Evolutionary conservation across 768 basidiomycete genomes (phyloP).

Genomic region (Trametes sanguinea): DNA sequence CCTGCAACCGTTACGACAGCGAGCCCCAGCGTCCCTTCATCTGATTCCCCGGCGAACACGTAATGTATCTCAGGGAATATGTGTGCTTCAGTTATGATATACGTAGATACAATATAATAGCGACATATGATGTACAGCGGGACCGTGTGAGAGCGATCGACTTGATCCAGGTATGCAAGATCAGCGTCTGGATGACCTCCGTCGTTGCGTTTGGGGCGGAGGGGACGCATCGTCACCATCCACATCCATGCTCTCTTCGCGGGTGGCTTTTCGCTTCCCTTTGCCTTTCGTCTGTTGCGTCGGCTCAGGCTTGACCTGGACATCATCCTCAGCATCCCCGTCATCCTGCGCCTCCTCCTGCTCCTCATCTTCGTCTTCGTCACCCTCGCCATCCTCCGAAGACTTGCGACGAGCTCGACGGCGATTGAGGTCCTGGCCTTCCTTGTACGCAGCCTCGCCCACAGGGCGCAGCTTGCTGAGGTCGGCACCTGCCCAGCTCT

Average conservation of each 20-base stretch:
- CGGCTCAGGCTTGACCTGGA: conserved; percentile 30
- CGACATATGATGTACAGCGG: conserved; percentile 11
- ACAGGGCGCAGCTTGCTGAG: conserved; percentile 52
- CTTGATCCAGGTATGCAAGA: not conserved
- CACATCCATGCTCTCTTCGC: conserved; percentile 43
- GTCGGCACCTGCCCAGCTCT: conserved; percentile 61
- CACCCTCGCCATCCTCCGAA: conserved; percentile 36
- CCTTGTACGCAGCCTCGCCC: conserved; percentile 68
- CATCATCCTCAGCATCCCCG: not conserved
- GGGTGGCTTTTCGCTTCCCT: conserved; percentile 29
- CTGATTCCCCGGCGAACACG: not conserved
- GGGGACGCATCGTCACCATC: conserved; percentile 41
- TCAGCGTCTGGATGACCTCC: conserved; percentile 27
- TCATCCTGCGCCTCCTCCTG: conserved; percentile 37
- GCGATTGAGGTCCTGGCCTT: conserved; percentile 47
- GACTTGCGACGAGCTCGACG: conserved; percentile 37
- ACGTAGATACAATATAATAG: conserved; percentile 23
- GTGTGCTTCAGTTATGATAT: conserved; percentile 4
- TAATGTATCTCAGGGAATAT: conserved; percentile 10
- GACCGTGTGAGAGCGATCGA: not conserved
- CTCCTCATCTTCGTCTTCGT: conserved; percentile 51
- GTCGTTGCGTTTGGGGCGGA: conserved; percentile 23
- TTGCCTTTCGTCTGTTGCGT: conserved; percentile 29
- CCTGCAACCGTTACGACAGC: conserved; percentile 9
- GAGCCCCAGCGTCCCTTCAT: not conserved